These are phyloP conservation scores for Tulasnella sp. DNA, from an alignment of 768 basidiomycete species.

Conservation along the genomic window DNA sequence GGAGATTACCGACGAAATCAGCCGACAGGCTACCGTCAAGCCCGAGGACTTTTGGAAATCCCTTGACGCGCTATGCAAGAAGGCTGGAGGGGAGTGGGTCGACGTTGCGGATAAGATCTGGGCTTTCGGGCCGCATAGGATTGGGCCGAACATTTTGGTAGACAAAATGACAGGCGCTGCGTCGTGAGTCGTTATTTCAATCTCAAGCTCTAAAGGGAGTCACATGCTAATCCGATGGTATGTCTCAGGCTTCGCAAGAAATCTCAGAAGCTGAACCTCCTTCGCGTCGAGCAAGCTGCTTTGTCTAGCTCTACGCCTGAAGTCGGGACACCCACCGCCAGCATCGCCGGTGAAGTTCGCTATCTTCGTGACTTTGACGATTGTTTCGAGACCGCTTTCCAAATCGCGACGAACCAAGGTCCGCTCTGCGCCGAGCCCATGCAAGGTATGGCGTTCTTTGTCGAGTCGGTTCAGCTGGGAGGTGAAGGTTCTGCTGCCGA, in stretches of 20 bases:
- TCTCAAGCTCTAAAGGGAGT: neutral
- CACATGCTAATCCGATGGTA: too few species aligned
- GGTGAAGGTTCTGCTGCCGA: constrained; percentile 35
- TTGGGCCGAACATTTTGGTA: constrained; percentile 77
- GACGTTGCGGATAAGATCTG: constrained; percentile 61
- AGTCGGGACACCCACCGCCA: neutral
- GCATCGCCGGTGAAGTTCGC: constrained; percentile 2
- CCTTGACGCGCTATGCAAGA: constrained; percentile 49
- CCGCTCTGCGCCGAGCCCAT: constrained; percentile 93
- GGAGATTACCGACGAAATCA: constrained; percentile 42
- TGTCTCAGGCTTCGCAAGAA: constrained; percentile 19
- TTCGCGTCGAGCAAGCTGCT: neutral
- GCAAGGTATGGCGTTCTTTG: constrained; percentile 83
- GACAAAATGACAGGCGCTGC: constrained; percentile 38
- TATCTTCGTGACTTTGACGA: constrained; percentile 55
- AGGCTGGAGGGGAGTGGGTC: constrained; percentile 69
- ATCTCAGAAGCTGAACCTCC: neutral
- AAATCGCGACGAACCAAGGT: constrained; percentile 87
- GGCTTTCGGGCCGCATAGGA: constrained; percentile 84
- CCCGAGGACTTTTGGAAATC: constrained; percentile 72
- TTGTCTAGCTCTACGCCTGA: neutral
- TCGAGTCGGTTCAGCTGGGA: constrained; percentile 64
- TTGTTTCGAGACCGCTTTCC: constrained; percentile 86
- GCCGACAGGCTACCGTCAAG: constrained; percentile 49
- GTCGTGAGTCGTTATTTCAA: constrained; percentile 18